These are phyloP conservation scores for Xanthoceras sorbifolium DNA, from an alignment of 345 rosid genomes.

Conservation along the genomic window DNA sequence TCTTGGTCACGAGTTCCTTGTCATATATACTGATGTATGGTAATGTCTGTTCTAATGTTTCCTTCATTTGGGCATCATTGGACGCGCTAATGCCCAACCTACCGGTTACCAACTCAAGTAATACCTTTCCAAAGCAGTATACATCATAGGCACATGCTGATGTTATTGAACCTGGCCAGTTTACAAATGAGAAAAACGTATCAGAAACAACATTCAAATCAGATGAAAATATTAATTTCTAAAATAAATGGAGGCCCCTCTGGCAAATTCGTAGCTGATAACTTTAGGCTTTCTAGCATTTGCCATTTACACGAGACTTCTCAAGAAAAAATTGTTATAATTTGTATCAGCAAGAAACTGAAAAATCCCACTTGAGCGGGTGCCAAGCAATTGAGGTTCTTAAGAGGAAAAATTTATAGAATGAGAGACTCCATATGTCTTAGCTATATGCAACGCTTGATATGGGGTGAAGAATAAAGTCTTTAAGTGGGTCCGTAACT, in stretches of 20 bases:
- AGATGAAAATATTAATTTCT: neutral
- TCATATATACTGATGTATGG: conserved; percentile 82
- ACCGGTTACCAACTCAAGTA: conserved; percentile 94
- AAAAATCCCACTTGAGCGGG: neutral
- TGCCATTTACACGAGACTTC: conserved; percentile 1
- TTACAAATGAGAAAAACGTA: conserved; percentile 10
- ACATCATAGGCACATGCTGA: conserved; percentile 80
- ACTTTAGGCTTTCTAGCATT: conserved; percentile 8
- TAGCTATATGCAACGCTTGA: neutral
- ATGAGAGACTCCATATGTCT: neutral
- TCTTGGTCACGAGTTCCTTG: conserved; percentile 88
- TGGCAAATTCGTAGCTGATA: neutral
- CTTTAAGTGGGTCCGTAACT: neutral
- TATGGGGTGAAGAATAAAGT: neutral
- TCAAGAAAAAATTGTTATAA: neutral
- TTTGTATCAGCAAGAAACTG: neutral
- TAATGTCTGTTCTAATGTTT: conserved; percentile 69
- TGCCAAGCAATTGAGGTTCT: neutral
- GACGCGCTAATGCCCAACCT: conserved; percentile 81
- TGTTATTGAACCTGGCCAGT: conserved; percentile 55
- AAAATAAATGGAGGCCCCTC: neutral
- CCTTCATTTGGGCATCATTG: conserved; percentile 60
- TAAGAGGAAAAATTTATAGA: neutral
- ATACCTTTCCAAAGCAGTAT: conserved; percentile 93
- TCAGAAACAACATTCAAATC: conserved; percentile 17